A percentile compares a stretch with the other conserved stretches of the same genome.
Evolutionary conservation across 1,284 basidiomycete species (phyloP).

Genomic region (Phylloboletellus chloephorus): DNA sequence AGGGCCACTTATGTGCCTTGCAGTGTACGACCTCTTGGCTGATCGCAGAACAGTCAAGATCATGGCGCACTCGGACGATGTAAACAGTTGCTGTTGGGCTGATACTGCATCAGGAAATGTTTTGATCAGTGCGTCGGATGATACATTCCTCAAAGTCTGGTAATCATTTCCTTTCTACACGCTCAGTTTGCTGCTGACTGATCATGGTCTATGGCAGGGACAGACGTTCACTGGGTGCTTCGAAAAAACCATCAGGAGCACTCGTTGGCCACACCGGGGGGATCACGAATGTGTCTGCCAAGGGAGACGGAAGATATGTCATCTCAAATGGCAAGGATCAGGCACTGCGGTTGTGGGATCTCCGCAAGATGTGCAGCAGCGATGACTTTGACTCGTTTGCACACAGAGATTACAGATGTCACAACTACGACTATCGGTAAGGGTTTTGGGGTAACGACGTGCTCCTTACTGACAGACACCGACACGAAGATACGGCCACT

Average conservation of each 20-base stretch:
- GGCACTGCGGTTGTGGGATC: slow-evolving; percentile 87
- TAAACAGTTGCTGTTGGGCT: slow-evolving; percentile 96
- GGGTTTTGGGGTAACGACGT: slow-evolving; percentile 13
- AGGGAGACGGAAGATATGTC: slow-evolving; percentile 90
- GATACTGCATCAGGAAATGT: slow-evolving; percentile 90
- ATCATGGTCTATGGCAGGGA: slow-evolving; percentile 57
- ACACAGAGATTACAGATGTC: slow-evolving; percentile 53
- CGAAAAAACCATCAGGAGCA: slow-evolving; percentile 84
- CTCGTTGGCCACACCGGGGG: slow-evolving; percentile 95
- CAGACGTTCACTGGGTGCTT: slow-evolving; percentile 78
- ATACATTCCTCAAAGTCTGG: slow-evolving; percentile 94
- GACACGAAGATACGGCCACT: slow-evolving; percentile 52
- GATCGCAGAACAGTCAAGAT: slow-evolving; percentile 80
- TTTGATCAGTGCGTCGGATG: slow-evolving; percentile 90
- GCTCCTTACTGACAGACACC: slow-evolving; percentile 9
- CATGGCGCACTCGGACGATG: slow-evolving; percentile 80
- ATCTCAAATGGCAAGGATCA: slow-evolving; percentile 99
- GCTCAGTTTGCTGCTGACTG: neutral
- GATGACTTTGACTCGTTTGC: slow-evolving; percentile 60
- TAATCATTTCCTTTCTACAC: slow-evolving; percentile 32
- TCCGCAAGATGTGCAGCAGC: slow-evolving; percentile 85
- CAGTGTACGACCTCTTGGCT: slow-evolving; percentile 88
- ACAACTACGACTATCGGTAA: slow-evolving; percentile 77
- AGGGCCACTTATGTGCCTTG: slow-evolving; percentile 2
- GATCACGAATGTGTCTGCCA: slow-evolving; percentile 84